Conservation (phyloP, 192 early-diverging fungal species). For the Rhizoclosmatium sp. region DNA sequence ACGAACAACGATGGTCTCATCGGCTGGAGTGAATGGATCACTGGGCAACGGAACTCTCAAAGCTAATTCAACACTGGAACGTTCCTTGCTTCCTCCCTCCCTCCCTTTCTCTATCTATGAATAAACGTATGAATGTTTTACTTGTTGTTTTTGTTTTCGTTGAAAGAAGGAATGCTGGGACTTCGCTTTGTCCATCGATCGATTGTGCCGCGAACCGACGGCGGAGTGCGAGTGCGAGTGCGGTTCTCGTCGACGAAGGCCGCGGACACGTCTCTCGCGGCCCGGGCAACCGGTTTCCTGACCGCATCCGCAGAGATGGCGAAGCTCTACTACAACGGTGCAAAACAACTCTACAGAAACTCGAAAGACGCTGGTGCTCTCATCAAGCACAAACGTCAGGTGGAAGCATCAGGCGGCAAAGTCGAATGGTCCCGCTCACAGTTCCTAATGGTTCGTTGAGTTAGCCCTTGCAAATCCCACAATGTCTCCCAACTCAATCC, state of each 20-base stretch:
- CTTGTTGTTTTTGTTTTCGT: too few relatives aligned
- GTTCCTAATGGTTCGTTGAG: slow-evolving; percentile 4
- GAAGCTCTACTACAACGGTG: slow-evolving; percentile 17
- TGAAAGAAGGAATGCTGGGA: too few relatives aligned
- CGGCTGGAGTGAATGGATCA: slow-evolving; percentile 51
- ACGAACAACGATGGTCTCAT: slow-evolving; percentile 68
- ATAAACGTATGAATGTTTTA: too few relatives aligned
- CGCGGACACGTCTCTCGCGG: background rate
- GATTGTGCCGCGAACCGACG: too few relatives aligned
- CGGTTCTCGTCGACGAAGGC: background rate
- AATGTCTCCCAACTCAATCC: background rate
- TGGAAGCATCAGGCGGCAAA: background rate
- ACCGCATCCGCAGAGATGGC: slow-evolving; percentile 8
- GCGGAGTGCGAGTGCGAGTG: too few relatives aligned
- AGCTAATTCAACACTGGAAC: too few relatives aligned
- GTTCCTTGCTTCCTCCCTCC: too few relatives aligned
- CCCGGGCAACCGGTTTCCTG: background rate
- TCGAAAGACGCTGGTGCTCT: slow-evolving; percentile 3
- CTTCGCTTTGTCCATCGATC: too few relatives aligned
- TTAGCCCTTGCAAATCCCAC: background rate
- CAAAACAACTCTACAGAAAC: slow-evolving; percentile 17
- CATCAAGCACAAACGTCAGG: background rate
- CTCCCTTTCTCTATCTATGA: too few relatives aligned
- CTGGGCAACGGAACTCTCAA: too few relatives aligned
- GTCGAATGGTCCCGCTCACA: background rate